phyloP scores from a whole-genome alignment of 129 eudicot species.

The sunflower (Helianthus annuus) region HanXRQr2.0-SUNRISE NC_035440.2:2058587-2059086 shows the following conservation, averaged over 20 bases:
- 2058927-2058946: background rate
- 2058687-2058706: constrained; percentile 18
- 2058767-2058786: background rate
- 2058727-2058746: background rate
- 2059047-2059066: background rate
- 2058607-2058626: constrained; percentile 18
- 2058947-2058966: background rate
- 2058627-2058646: constrained; percentile 19
- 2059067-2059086: background rate
- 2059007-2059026: background rate
- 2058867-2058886: background rate
- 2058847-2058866: background rate
- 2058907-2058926: background rate
- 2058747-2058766: background rate
- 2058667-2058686: constrained; percentile 7
- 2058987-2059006: background rate
- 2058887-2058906: background rate
- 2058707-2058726: constrained; percentile 7
- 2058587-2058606: constrained; percentile 12
- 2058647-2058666: constrained; percentile 20
- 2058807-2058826: background rate
- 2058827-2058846: background rate
- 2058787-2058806: no score
- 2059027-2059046: background rate
- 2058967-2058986: background rate